phyloP scores from a whole-genome alignment of 768 basidiomycete species.

The Tremella mesenterica region DNA sequence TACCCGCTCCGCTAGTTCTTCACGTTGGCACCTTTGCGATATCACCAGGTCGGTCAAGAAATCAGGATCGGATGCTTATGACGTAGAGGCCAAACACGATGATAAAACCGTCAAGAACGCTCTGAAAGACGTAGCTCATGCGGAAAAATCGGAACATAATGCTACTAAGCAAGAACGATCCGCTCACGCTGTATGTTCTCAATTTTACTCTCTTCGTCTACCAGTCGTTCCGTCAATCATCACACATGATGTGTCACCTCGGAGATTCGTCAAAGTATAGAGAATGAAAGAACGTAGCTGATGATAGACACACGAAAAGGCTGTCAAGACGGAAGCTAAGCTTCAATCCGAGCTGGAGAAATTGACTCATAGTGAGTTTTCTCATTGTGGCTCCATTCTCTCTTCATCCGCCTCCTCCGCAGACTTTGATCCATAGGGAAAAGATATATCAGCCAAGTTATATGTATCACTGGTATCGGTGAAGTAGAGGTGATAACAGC shows the following conservation, averaged over 20 bases:
- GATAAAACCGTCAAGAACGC: slow-evolving; percentile 53
- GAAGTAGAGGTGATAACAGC: too few species aligned
- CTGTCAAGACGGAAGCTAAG: slow-evolving; percentile 52
- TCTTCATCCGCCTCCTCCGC: too few species aligned
- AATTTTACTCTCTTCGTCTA: neutral
- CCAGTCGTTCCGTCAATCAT: too few species aligned
- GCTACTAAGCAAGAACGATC: slow-evolving; percentile 49
- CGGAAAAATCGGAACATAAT: slow-evolving; percentile 54
- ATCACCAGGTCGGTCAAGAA: too few species aligned
- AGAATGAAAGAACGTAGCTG: neutral
- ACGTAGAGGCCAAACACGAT: slow-evolving; percentile 44
- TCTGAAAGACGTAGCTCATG: slow-evolving; percentile 51
- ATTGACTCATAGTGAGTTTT: slow-evolving; percentile 47
- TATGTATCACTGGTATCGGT: neutral
- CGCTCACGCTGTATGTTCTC: slow-evolving; percentile 12
- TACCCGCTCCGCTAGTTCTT: neutral
- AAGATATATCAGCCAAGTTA: neutral
- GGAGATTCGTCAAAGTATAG: too few species aligned
- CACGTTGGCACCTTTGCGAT: too few species aligned
- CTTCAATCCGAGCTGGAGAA: slow-evolving; percentile 52
- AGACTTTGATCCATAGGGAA: too few species aligned
- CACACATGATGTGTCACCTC: too few species aligned
- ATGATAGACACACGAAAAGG: slow-evolving; percentile 49
- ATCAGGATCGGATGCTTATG: neutral
- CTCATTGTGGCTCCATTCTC: too few species aligned